Evolutionary conservation across 768 basidiomycete species (phyloP).

Genomic region (Tylopilus balloui): DNA sequence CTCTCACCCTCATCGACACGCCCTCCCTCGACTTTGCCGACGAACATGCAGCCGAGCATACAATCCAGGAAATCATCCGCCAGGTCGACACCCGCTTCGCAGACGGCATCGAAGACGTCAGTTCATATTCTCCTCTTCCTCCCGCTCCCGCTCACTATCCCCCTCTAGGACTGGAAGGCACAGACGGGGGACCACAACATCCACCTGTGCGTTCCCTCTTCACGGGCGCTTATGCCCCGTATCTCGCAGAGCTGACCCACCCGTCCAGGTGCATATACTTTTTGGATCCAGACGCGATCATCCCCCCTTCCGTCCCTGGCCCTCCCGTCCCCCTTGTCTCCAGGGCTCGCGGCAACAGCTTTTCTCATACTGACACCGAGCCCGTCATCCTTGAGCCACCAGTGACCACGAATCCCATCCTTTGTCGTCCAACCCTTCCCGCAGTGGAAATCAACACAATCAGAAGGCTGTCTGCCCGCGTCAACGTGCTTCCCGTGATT

Average conservation of each 20-base stretch:
- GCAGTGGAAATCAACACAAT: slow-evolving; percentile 70
- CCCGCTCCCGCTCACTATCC: slow-evolving; percentile 16
- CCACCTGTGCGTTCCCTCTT: slow-evolving; percentile 57
- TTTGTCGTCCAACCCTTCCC: slow-evolving; percentile 65
- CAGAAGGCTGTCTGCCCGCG: slow-evolving; percentile 71
- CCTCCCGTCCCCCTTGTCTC: slow-evolving; percentile 65
- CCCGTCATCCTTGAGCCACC: slow-evolving; percentile 80
- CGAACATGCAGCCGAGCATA: slow-evolving; percentile 57
- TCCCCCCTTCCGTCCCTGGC: slow-evolving; percentile 63
- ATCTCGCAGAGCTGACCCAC: slow-evolving; percentile 18
- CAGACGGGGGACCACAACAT: slow-evolving; percentile 72
- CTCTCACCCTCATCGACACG: slow-evolving; percentile 75
- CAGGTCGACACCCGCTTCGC: slow-evolving; percentile 70
- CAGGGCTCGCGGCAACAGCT: slow-evolving; percentile 65
- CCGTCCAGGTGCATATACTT: slow-evolving; percentile 77
- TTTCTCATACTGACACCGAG: slow-evolving; percentile 67
- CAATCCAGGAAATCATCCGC: slow-evolving; percentile 61
- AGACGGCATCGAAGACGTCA: slow-evolving; percentile 74
- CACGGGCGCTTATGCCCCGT: slow-evolving; percentile 29
- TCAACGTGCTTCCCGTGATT: slow-evolving; percentile 85
- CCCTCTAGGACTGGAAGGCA: slow-evolving; percentile 62
- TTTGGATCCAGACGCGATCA: slow-evolving; percentile 77
- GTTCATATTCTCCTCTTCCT: slow-evolving; percentile 32
- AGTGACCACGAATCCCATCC: slow-evolving; percentile 64
- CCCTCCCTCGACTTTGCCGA: slow-evolving; percentile 75